Evolutionary conservation across 1,139 yeast genomes (phyloP).

Genomic region (Taiozyma onychis): DNA sequence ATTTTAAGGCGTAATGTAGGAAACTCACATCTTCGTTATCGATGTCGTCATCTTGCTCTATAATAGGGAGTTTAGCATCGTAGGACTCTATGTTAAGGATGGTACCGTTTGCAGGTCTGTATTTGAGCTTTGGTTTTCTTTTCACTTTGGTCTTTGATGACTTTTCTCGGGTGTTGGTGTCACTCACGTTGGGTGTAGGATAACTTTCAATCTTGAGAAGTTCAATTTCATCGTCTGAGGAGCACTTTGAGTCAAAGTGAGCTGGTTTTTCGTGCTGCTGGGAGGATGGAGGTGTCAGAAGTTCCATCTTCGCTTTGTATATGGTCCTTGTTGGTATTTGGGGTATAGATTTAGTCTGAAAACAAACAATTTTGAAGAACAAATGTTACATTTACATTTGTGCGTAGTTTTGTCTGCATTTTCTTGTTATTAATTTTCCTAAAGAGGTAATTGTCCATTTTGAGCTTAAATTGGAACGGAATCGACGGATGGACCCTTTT

Average conservation of each 20-base stretch:
- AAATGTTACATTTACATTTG: neutral
- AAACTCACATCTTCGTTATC: slow-evolving; percentile 35
- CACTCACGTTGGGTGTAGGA: neutral
- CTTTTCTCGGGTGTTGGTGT: neutral
- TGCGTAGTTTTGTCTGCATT: neutral
- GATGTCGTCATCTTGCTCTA: slow-evolving; percentile 26
- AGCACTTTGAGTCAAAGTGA: neutral
- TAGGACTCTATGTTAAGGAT: slow-evolving; percentile 31
- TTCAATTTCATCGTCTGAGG: neutral
- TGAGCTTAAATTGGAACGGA: neutral
- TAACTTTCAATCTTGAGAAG: neutral
- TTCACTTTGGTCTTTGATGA: slow-evolving; percentile 6
- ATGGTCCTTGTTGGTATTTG: neutral
- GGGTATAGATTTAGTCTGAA: neutral
- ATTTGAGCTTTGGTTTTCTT: slow-evolving; percentile 35
- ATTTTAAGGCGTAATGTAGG: slow-evolving; percentile 38
- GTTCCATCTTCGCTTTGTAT: slow-evolving; percentile 6
- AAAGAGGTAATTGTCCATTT: slow-evolving; percentile 10
- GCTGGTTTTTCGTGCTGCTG: slow-evolving; percentile 10
- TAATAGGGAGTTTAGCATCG: slow-evolving; percentile 21
- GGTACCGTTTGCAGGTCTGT: slow-evolving; percentile 38
- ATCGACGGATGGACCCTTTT: too few species aligned
- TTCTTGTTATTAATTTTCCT: slow-evolving; percentile 18
- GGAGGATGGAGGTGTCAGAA: slow-evolving; percentile 24
- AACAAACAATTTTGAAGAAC: neutral